phyloP scores from a whole-genome alignment of 2,329 filamentous ascomycete genomes.

The Paraconiothyrium brasiliense region DNA sequence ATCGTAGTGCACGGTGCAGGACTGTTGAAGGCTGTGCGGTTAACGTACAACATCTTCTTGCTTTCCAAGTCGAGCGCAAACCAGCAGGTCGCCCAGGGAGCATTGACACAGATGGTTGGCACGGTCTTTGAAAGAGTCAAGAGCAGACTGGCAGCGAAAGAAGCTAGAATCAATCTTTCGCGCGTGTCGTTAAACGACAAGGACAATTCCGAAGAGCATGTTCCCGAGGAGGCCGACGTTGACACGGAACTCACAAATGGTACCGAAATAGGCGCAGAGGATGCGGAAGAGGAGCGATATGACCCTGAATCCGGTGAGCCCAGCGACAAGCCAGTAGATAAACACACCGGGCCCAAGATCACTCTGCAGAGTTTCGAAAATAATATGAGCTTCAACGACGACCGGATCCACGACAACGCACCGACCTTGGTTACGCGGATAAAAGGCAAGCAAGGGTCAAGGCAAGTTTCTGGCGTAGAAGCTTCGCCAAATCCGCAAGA shows the following conservation, averaged over 20 bases:
- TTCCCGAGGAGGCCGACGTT: constrained; percentile 36
- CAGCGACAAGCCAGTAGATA: constrained; percentile 57
- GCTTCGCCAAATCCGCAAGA: constrained; percentile 47
- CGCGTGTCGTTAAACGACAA: constrained; percentile 54
- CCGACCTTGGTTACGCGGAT: constrained; percentile 72
- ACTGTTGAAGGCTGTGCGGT: constrained; percentile 92
- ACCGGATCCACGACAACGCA: constrained; percentile 71
- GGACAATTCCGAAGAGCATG: constrained; percentile 44
- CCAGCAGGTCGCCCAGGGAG: constrained; percentile 96
- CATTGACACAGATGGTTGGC: constrained; percentile 97
- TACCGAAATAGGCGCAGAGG: constrained; percentile 48
- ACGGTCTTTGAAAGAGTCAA: constrained; percentile 98
- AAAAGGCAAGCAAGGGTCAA: constrained; percentile 56
- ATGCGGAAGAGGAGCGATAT: constrained; percentile 49
- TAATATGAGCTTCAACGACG: constrained; percentile 71
- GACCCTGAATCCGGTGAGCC: constrained; percentile 49
- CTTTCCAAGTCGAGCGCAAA: constrained; percentile 93
- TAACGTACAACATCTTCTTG: constrained; percentile 99
- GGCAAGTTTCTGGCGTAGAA: constrained; percentile 56
- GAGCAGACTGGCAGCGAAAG: constrained; percentile 84
- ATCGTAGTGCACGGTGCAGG: constrained; percentile 98
- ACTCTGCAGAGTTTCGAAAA: constrained; percentile 76
- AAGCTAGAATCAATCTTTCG: constrained; percentile 70
- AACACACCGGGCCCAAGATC: constrained; percentile 65
- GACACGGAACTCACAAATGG: constrained; percentile 36